Percentiles rank a stretch among this genome's conserved stretches.
Evolutionary conservation across 129 eudicot genomes (phyloP).

Genomic region (Calendula officinalis): DNA sequence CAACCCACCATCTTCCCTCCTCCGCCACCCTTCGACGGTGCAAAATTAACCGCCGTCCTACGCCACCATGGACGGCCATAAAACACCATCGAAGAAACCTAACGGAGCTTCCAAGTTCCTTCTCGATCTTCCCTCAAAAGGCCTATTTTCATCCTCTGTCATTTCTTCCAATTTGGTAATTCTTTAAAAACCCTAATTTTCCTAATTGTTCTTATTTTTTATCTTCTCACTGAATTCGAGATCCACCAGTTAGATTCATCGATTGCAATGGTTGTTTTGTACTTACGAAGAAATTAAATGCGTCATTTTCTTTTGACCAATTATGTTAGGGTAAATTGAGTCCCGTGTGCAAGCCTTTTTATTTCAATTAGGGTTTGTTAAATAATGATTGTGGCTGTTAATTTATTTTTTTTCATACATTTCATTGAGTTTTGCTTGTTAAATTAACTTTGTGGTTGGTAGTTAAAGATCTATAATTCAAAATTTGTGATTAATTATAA

Average conservation of each 20-base stretch:
- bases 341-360: too few relatives aligned
- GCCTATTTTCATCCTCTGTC: slow-evolving; percentile 65
- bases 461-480: background rate
- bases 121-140: slow-evolving; percentile 69
- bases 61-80: slow-evolving; percentile 38
- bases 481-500: slow-evolving; percentile 7
- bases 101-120: slow-evolving; percentile 43
- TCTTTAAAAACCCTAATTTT: slow-evolving; percentile 29
- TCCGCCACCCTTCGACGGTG: slow-evolving; percentile 2
- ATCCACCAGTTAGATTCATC: background rate
- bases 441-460: too few relatives aligned
- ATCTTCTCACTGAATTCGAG: background rate
- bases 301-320: background rate
- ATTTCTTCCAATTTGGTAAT: slow-evolving; percentile 58
- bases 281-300: background rate
- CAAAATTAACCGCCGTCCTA: background rate
- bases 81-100: slow-evolving; percentile 30
- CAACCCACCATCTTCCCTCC: slow-evolving; percentile 8
- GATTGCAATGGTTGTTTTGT: background rate
- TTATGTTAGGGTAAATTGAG: slow-evolving; percentile 5
- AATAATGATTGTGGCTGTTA: too few relatives aligned
- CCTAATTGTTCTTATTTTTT: background rate
- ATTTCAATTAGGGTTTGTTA: slow-evolving; percentile 13
- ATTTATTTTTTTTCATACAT: too few relatives aligned
- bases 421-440: too few relatives aligned